Base-by-base conservation (phyloP, 495 filamentous ascomycete species). In the Parmelia sp. region DNA sequence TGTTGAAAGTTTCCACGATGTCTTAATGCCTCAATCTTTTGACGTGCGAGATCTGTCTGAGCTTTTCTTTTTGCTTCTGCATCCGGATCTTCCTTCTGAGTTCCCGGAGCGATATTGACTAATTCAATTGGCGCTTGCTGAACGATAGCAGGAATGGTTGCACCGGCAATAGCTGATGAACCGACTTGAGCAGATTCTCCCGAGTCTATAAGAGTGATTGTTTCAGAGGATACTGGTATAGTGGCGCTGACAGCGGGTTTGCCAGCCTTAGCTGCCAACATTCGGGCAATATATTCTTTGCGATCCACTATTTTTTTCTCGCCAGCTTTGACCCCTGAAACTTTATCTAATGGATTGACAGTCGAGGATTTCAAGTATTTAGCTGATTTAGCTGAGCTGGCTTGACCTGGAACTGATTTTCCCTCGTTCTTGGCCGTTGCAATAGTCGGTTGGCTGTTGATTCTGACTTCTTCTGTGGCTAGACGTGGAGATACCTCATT, bases 271-370 rank as follows among this genome's bases (percentile, higher is more conserved):
- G 76, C 86, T 45, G 90, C 88, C 57, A 90, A 79, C 70, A 90
- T 84, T 51, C 84, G 82, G 23, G 89, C 88, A 69, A 90, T 90
- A 47, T 89, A 82, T 65, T 91, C 88, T 66, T 91, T 91, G 36
- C 89, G 81, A 68, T 90, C 87, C 69, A 90, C 77, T 11, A 83
- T 80, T 66, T 84, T 85, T 6, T 64, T 65, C 10, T 71, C 68
- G 21, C 66, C 59, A 62, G 61, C n/a, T 69, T 59, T 64, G 27
- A 40, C 21, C 27, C 56, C 56, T 25, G 55, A 37, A 45, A 19
- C 40, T 51, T 64, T 64, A 33, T 29, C 55, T 9, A 44, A 27
- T 8, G 37, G 17, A 23, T 40, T 64, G 3, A 35, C 19, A 27
- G 3, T 39, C 27, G 42, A 49, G 31, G 62, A 25, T 31, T 64